These are phyloP conservation scores for Schwanniomyces pseudopolymorphus DNA, from an alignment of 805 yeast genomes.

Conservation along the genomic window DNA sequence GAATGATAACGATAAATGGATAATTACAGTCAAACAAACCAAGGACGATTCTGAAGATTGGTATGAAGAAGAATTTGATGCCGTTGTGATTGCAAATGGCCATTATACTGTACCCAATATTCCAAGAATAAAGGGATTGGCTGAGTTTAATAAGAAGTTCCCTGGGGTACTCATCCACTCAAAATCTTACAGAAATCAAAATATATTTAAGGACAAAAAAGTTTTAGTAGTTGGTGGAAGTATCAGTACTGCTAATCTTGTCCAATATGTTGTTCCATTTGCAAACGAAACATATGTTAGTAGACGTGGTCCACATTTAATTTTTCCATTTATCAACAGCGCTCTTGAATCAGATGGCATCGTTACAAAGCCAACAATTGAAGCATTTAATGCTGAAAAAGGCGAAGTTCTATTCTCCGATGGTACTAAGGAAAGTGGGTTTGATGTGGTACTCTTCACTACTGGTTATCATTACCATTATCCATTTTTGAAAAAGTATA, in stretches of 20 bases:
- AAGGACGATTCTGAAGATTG: slow-evolving; percentile 24
- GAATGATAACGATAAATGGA: slow-evolving; percentile 37
- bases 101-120: slow-evolving; percentile 60
- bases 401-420: slow-evolving; percentile 26
- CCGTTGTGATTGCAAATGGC: slow-evolving; percentile 64
- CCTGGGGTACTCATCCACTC: slow-evolving; percentile 59
- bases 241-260: slow-evolving; percentile 43
- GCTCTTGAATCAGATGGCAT: slow-evolving; percentile 38
- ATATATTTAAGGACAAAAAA: slow-evolving; percentile 40
- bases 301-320: slow-evolving; percentile 25
- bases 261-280: slow-evolving; percentile 37
- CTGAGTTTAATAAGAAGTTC: slow-evolving; percentile 40
- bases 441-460: slow-evolving; percentile 46
- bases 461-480: slow-evolving; percentile 52
- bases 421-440: slow-evolving; percentile 20
- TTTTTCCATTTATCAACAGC: slow-evolving; percentile 35
- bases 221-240: slow-evolving; percentile 45
- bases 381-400: slow-evolving; percentile 18
- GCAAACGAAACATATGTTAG: slow-evolving; percentile 25
- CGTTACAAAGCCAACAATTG: slow-evolving; percentile 25
- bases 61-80: slow-evolving; percentile 55
- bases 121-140: slow-evolving; percentile 57
- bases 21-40: slow-evolving; percentile 21
- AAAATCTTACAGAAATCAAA: slow-evolving; percentile 50
- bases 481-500: slow-evolving; percentile 36